These are phyloP conservation scores for Stephanodiscus triporus DNA, from an alignment of 108 stramenopile genomes.

Conservation along the genomic window DNA sequence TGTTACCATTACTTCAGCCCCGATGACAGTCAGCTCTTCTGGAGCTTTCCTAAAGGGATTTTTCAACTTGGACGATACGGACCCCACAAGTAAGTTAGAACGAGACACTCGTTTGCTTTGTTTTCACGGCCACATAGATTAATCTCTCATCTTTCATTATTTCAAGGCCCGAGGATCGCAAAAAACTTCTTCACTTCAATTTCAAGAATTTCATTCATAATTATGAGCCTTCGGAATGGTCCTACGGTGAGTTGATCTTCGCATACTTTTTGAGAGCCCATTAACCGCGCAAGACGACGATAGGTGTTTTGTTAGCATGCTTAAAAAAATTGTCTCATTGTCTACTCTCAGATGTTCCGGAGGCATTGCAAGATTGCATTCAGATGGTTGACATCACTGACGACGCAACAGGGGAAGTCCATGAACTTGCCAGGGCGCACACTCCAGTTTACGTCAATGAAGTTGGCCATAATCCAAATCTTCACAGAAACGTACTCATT, in stretches of 20 bases:
- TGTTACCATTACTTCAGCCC: not conserved
- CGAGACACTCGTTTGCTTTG: not conserved
- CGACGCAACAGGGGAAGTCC: slow-evolving; percentile 74
- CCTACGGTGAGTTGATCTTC: slow-evolving; percentile 9
- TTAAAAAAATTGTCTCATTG: too few relatives aligned
- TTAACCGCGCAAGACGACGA: too few relatives aligned
- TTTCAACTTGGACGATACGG: slow-evolving; percentile 75
- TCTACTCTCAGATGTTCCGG: slow-evolving; percentile 5
- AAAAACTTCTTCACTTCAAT: slow-evolving; percentile 51
- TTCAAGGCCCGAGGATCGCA: slow-evolving; percentile 50
- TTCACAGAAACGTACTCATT: slow-evolving; percentile 60
- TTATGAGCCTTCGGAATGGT: slow-evolving; percentile 41
- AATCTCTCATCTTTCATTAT: slow-evolving; percentile 1
- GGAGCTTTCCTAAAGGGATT: slow-evolving; percentile 36
- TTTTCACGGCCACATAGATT: not conserved
- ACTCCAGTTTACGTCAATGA: slow-evolving; percentile 83
- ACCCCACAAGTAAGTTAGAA: slow-evolving; percentile 35
- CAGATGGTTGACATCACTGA: slow-evolving; percentile 77
- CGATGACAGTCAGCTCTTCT: slow-evolving; percentile 20
- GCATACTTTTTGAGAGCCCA: too few relatives aligned
- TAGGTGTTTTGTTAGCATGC: too few relatives aligned
- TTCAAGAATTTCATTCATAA: slow-evolving; percentile 66
- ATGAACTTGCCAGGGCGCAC: slow-evolving; percentile 51
- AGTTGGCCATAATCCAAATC: slow-evolving; percentile 54
- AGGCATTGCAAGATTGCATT: slow-evolving; percentile 31